A percentile compares a stretch with the other conserved stretches of the same genome.
Evolutionary conservation across 2,329 filamentous ascomycete genomes (phyloP).

Genomic region (Aphanocladium album): DNA sequence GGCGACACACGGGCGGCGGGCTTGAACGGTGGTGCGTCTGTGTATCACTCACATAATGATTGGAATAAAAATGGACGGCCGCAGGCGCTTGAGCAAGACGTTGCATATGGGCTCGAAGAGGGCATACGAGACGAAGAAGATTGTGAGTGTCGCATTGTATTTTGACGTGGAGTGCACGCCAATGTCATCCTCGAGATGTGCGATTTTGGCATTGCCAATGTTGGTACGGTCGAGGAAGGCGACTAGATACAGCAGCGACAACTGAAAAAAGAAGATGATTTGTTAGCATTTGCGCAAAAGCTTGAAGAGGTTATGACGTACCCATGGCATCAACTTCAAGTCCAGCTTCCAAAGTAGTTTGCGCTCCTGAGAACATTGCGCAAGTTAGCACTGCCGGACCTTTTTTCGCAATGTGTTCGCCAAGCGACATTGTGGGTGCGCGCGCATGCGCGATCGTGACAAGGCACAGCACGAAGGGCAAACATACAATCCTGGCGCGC

Average conservation of each 20-base stretch:
- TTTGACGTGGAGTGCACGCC: conserved; percentile 52
- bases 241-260: conserved; percentile 67
- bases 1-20: neutral
- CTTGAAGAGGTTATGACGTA: conserved; percentile 20
- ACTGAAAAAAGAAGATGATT: conserved; percentile 27
- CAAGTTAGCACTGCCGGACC: neutral
- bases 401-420: neutral
- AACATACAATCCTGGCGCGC: conserved; percentile 52
- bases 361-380: conserved; percentile 44
- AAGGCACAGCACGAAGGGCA: neutral
- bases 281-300: neutral
- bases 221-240: conserved; percentile 75
- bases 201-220: conserved; percentile 65
- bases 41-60: conserved; percentile 64
- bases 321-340: conserved; percentile 55
- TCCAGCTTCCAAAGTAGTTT: conserved; percentile 60
- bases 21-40: neutral
- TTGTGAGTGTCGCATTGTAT: conserved; percentile 71
- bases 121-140: conserved; percentile 84
- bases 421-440: neutral
- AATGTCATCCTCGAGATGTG: conserved; percentile 50
- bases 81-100: conserved; percentile 68
- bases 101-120: conserved; percentile 76
- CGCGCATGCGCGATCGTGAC: neutral
- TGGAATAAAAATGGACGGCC: conserved; percentile 75